Base-by-base conservation (phyloP, 495 filamentous ascomycete genomes). In the Penicillium roqueforti region DNA sequence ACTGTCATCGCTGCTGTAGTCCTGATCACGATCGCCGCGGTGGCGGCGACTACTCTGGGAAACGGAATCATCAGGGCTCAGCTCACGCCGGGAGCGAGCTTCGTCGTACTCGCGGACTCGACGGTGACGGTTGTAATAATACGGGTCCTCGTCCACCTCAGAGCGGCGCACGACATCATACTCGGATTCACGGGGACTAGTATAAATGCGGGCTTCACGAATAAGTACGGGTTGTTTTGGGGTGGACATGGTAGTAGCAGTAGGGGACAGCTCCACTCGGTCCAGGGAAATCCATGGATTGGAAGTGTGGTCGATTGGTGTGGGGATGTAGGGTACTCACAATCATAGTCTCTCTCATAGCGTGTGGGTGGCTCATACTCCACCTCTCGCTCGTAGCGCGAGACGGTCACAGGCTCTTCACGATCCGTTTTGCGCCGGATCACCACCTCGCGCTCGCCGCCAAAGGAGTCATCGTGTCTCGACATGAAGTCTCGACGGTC, bases 201-300 rank as follows among this genome's bases (percentile, higher is more conserved):
- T 62, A 46, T 91, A 82, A 7, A 83, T 75, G 43, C 81, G 84
- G n/a, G 85, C 83, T 75, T 91, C 84, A 65, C 87, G 81, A 55
- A 91, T 78, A 60, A 91, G 86, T 71, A 92, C 82, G 63, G 81
- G 81, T 60, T 88, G 84, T 60, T 89, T 81, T 57, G 81, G 86
- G 68, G 91, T 87, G 61, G 89, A 74, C 58, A 87, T 84, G 39
- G 86, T 83, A 51, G 77, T 67, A 47, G 76, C 74, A 32, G 36
- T 1, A 75, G 14, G 70, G 39, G 77, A 20, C 6, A 25, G 76
- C 23, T 82, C 75, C 13, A 76, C 76, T 14, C 75, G 72, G n/a
- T 72, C 70, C 68, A 82, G 87, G 68, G 85, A 84, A 84, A 51
- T 91, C 88, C 40, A 81, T 81, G 52, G 87, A 83, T 61, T 81